phyloP scores from a whole-genome alignment of 2,329 filamentous ascomycete species.

The Talaromyces islandicus region DNA sequence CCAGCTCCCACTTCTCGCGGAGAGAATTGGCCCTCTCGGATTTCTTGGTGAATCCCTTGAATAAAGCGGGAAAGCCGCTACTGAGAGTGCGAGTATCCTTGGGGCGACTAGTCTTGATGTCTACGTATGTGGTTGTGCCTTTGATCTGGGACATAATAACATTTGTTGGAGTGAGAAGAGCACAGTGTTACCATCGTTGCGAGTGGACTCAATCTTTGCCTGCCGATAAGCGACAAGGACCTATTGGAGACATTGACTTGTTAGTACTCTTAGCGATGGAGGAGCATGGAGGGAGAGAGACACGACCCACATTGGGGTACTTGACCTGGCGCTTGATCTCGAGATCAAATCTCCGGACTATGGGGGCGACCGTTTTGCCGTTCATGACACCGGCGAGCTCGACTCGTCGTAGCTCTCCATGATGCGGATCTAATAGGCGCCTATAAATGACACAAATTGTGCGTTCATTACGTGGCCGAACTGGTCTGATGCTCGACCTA shows the following conservation, averaged over 20 bases:
- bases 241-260: background rate
- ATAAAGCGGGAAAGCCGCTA: background rate
- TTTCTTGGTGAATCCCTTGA: background rate
- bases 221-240: background rate
- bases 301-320: background rate
- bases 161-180: background rate
- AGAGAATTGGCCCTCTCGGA: background rate
- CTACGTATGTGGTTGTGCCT: background rate
- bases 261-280: background rate
- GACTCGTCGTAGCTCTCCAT: background rate
- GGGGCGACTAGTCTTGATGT: background rate
- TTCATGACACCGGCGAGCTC: background rate
- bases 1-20: background rate
- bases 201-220: background rate
- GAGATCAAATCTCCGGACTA: background rate
- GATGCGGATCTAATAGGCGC: background rate
- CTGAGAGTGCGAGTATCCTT: background rate
- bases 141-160: background rate
- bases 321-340: background rate
- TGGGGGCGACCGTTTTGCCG: background rate
- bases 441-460: background rate
- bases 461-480: background rate
- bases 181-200: background rate
- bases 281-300: background rate
- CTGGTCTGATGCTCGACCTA: no score